Conservation (phyloP, 2,329 filamentous ascomycete genomes). For the Sarocladium strictum region DNA sequence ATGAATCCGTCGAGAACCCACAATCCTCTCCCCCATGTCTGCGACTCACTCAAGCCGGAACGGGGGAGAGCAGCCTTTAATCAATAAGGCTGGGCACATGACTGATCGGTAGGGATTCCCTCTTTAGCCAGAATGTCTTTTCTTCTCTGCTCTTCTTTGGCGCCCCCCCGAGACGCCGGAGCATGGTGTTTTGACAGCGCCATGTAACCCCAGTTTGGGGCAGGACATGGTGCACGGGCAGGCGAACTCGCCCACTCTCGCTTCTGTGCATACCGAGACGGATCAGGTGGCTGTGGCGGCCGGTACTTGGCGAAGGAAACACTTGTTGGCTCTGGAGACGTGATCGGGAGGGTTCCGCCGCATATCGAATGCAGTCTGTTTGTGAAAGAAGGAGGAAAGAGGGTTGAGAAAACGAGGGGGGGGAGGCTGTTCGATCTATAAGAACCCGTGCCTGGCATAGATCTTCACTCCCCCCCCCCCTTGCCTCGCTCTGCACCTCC, state of each 20-base stretch:
- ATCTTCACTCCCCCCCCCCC: neutral
- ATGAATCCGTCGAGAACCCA: neutral
- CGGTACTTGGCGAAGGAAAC: conserved; percentile 5
- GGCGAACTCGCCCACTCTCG: neutral
- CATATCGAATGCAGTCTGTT: neutral
- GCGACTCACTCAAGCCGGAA: neutral
- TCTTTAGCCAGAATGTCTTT: conserved; percentile 4
- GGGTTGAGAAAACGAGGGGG: too few relatives aligned
- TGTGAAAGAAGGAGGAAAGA: too few relatives aligned
- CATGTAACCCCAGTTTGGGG: neutral
- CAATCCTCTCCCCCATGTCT: neutral
- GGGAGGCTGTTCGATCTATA: neutral
- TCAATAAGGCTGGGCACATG: conserved; percentile 4
- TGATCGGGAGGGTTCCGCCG: conserved; percentile 7
- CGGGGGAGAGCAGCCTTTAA: neutral
- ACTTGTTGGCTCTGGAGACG: conserved; percentile 1
- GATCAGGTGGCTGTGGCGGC: neutral
- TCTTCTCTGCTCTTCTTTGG: neutral
- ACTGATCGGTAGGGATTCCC: conserved; percentile 6
- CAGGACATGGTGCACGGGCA: too few relatives aligned
- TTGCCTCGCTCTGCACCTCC: neutral
- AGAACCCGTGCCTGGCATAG: neutral
- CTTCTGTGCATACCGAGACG: neutral
- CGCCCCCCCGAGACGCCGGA: neutral
- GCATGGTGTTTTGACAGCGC: neutral